phyloP scores from a whole-genome alignment of 2,329 filamentous ascomycete species.

The Ciborinia camelliae region DNA sequence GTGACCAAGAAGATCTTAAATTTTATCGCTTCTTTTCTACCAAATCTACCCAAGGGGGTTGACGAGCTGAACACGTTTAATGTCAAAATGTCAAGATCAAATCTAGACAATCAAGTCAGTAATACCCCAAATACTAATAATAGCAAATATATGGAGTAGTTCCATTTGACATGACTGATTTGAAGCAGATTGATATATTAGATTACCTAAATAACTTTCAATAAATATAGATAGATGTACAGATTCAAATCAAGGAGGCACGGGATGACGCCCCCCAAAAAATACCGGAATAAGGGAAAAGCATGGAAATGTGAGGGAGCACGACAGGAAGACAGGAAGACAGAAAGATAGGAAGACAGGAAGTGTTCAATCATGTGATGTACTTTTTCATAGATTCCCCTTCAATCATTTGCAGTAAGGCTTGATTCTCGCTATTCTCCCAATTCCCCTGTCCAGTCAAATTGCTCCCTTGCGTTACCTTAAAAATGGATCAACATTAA shows the following conservation, averaged over 20 bases:
- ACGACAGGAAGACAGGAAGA: constrained; percentile 21
- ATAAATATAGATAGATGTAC: constrained; percentile 1
- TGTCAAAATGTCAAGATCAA: not conserved
- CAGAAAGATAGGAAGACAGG: constrained; percentile 18
- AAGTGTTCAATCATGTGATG: constrained; percentile 24
- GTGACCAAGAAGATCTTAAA: not conserved
- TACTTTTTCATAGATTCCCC: constrained; percentile 2
- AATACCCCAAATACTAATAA: not conserved
- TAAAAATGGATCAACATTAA: constrained; percentile 17
- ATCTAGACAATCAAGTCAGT: constrained; percentile 7
- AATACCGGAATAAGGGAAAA: constrained; percentile 18
- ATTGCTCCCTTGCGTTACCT: constrained; percentile 14
- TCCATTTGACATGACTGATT: not conserved
- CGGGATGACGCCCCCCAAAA: constrained; percentile 18
- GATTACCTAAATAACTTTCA: not conserved
- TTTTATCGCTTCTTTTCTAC: constrained; percentile 7
- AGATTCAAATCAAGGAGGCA: not conserved
- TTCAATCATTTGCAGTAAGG: constrained; percentile 14
- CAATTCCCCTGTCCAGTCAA: constrained; percentile 8
- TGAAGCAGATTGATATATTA: not conserved
- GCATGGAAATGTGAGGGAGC: constrained; percentile 25
- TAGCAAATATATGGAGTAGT: not conserved
- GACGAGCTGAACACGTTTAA: constrained; percentile 11
- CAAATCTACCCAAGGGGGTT: not conserved
- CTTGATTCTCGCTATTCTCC: not conserved